Evolutionary conservation across 1,139 yeast genomes (phyloP).

Genomic region (Zygoascus meyerae): DNA sequence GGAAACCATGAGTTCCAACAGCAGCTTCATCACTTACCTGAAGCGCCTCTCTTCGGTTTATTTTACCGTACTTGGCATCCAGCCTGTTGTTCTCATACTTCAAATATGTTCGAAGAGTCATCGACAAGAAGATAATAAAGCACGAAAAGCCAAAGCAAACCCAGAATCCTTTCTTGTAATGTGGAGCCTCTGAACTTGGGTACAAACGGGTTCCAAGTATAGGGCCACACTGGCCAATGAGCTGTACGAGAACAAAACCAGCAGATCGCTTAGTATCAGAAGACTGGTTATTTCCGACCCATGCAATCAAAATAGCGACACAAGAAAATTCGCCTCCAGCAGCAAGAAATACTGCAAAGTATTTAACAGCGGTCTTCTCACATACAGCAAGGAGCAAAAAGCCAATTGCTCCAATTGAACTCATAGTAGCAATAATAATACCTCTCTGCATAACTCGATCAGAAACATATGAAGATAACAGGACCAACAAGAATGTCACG

Average conservation of each 20-base stretch:
- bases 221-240: conserved; percentile 34
- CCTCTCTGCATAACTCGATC: conserved; percentile 27
- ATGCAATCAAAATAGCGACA: conserved; percentile 27
- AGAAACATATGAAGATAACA: conserved; percentile 21
- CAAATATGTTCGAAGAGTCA: conserved; percentile 20
- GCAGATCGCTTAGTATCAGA: conserved; percentile 29
- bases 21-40: conserved; percentile 6
- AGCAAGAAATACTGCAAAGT: conserved; percentile 31
- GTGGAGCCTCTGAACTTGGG: conserved; percentile 29
- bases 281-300: conserved; percentile 33
- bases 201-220: conserved; percentile 31
- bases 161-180: conserved; percentile 29
- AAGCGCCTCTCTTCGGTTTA: conserved; percentile 7
- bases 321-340: conserved; percentile 32
- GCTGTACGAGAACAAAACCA: conserved; percentile 29
- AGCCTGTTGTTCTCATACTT: conserved; percentile 21
- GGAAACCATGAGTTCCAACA: conserved; percentile 4
- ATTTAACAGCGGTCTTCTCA: conserved; percentile 24
- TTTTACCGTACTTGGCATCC: conserved; percentile 23
- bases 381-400: conserved; percentile 28
- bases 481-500: conserved; percentile 21
- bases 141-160: conserved; percentile 24
- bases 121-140: conserved; percentile 21
- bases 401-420: conserved; percentile 28
- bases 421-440: conserved; percentile 22